A percentile compares a stretch with the other conserved stretches of the same genome.
Evolutionary conservation across 2,329 filamentous ascomycete species (phyloP).

Genomic region (Fusarium staphyleae): DNA sequence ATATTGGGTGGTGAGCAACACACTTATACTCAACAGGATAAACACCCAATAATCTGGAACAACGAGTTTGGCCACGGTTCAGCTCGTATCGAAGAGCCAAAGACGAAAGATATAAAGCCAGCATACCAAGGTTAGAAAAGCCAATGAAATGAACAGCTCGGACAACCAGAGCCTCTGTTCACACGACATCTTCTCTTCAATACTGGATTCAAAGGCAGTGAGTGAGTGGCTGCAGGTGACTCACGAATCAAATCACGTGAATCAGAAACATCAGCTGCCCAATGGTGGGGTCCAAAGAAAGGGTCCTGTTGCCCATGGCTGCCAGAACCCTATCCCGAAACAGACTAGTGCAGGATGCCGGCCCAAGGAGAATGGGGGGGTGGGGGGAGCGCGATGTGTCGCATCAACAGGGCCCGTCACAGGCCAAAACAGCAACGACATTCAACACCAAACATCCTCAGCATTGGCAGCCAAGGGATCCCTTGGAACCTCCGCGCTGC

Average conservation of each 20-base stretch:
- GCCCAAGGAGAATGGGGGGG: slow-evolving; percentile 40
- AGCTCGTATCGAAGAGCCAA: no score
- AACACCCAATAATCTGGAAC: no score
- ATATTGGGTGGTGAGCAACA: no score
- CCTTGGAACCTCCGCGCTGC: slow-evolving; percentile 39
- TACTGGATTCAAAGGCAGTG: background rate
- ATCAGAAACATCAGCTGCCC: slow-evolving; percentile 29
- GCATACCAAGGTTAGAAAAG: no score
- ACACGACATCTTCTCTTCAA: no score
- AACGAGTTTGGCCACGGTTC: no score
- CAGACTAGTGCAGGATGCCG: slow-evolving; percentile 32
- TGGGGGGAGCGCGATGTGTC: slow-evolving; percentile 32
- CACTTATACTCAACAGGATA: no score
- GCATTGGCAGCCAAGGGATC: slow-evolving; percentile 36
- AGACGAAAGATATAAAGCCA: no score
- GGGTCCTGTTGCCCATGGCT: slow-evolving; percentile 45
- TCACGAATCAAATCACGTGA: slow-evolving; percentile 30
- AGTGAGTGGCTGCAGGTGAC: slow-evolving; percentile 1
- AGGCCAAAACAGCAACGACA: slow-evolving; percentile 39
- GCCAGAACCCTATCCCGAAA: slow-evolving; percentile 36
- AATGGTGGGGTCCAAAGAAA: slow-evolving; percentile 33
- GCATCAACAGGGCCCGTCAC: slow-evolving; percentile 43
- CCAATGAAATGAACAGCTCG: no score
- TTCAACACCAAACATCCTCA: slow-evolving; percentile 37
- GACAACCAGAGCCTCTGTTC: no score